Evolutionary conservation across 2,329 filamentous ascomycete species (phyloP).

Genomic region (Cercospora sojina): DNA sequence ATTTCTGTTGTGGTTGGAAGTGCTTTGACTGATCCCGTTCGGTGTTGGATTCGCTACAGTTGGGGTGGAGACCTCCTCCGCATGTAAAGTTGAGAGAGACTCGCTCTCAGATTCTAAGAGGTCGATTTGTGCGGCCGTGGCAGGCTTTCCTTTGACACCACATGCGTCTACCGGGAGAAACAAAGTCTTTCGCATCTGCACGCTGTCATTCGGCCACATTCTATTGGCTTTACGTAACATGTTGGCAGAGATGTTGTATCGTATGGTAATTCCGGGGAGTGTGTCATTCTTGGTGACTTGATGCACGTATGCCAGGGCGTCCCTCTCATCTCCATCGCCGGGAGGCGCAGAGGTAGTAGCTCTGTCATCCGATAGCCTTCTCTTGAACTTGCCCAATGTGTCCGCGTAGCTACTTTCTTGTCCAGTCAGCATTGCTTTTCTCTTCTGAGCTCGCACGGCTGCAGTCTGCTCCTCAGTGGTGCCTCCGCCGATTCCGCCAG

Average conservation of each 20-base stretch:
- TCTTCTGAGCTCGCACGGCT: conserved; percentile 51
- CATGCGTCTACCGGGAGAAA: conserved; percentile 88
- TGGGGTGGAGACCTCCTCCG: conserved; percentile 41
- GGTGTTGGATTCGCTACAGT: conserved; percentile 32
- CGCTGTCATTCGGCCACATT: conserved; percentile 89
- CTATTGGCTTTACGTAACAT: conserved; percentile 84
- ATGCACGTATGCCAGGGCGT: conserved; percentile 88
- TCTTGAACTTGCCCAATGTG: conserved; percentile 56
- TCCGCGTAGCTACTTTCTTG: conserved; percentile 44
- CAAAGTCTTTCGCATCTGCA: conserved; percentile 78
- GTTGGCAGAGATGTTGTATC: conserved; percentile 82
- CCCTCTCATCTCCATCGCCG: conserved; percentile 62
- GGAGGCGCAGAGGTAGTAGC: conserved; percentile 49
- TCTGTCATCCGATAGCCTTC: conserved; percentile 66
- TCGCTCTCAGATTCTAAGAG: conserved; percentile 36
- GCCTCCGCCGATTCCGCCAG: conserved; percentile 45
- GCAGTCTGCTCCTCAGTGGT: conserved; percentile 49
- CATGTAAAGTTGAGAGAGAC: conserved; percentile 31
- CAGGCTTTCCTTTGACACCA: conserved; percentile 70
- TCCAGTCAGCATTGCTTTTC: conserved; percentile 47
- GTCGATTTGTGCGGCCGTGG: conserved; percentile 39
- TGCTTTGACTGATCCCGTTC: conserved; percentile 22
- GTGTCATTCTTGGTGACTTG: conserved; percentile 80
- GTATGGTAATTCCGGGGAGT: conserved; percentile 84
- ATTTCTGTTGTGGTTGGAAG: conserved; percentile 31